Base-by-base conservation (phyloP, 441 rosid species). In the Metrosideros polymorpha region DNA sequence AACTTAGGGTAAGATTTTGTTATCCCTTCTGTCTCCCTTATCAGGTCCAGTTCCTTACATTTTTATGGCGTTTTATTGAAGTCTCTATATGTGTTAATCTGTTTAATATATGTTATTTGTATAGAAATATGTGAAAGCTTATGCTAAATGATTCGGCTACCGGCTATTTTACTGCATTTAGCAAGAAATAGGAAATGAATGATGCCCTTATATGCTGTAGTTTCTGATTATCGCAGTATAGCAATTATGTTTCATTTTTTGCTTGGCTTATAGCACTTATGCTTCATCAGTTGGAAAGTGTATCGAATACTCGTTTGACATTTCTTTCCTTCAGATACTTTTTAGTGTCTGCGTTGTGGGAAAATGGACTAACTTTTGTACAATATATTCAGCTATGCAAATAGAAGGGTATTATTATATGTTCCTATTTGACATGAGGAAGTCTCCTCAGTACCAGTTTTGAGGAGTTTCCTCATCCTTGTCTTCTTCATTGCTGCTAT, bases 1-100 rank as follows among this genome's bases (percentile, higher is more conserved):
- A 95, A 90, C 94, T 97, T 19, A 92, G 98, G 92, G 98, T 97
- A 92, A 90, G 89, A 43, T 83, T 82, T 55, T 29, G 71, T 30
- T 30, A 79, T 43, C 30, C 15, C 84, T 24, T 39, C 10, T 29
- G 27, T 66, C n/a, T 35, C 47, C 45, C 79, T 35, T 27, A 66
- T 27, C 45, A 32, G 76, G 85, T 42, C 56, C 55, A 3, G 43
- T 87, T 83, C 42, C 35, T 56, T 47, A 49, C 71, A 59, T 9
- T 42, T 83, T 35, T 52, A 32, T 83, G 14, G 9, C 27, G 2
- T 50, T 47, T 12, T 54, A 14, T 17, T 30, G 12, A 83, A 54
- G 49, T 25, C 55, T 30, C 55, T 27, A 19, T 54, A 19, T 39
- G 52, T 82, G 50, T 66, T 51, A 9, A 9, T 5, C 25, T 22